Conservation (phyloP, 2,329 filamentous ascomycete genomes). For the Aspergillus sp. region DNA sequence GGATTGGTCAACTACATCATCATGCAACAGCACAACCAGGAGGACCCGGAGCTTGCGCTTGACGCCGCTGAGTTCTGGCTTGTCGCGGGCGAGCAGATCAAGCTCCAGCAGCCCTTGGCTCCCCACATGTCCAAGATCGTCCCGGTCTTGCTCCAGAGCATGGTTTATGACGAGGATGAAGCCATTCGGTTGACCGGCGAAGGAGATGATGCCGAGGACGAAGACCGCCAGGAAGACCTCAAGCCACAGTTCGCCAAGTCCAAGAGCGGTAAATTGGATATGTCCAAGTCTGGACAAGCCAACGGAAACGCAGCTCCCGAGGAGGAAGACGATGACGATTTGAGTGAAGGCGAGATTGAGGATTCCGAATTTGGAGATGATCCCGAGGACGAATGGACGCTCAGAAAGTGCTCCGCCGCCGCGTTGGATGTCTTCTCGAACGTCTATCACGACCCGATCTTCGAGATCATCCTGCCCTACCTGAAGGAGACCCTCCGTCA, state of each 20-base stretch:
- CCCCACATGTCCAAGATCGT: slow-evolving; percentile 84
- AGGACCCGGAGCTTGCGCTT: slow-evolving; percentile 85
- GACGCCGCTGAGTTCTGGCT: slow-evolving; percentile 99
- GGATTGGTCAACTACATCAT: slow-evolving; percentile 93
- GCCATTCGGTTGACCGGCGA: slow-evolving; percentile 81
- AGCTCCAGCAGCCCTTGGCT: slow-evolving; percentile 72
- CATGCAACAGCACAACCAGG: slow-evolving; percentile 75
- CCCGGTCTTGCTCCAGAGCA: slow-evolving; percentile 85
- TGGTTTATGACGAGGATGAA: slow-evolving; percentile 96
- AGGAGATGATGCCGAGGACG: slow-evolving; percentile 85
- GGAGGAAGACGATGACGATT: slow-evolving; percentile 65
- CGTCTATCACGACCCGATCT: slow-evolving; percentile 85
- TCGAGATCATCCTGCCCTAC: slow-evolving; percentile 89
- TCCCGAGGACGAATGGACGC: slow-evolving; percentile 90
- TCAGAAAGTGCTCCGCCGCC: slow-evolving; percentile 95
- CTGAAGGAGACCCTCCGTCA: slow-evolving; percentile 87
- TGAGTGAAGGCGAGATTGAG: slow-evolving; percentile 84
- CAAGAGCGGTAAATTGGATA: slow-evolving; percentile 61
- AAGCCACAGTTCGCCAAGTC: slow-evolving; percentile 86
- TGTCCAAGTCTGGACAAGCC: slow-evolving; percentile 46
- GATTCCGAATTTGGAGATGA: slow-evolving; percentile 73
- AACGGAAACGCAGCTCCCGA: slow-evolving; percentile 52
- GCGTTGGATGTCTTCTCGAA: slow-evolving; percentile 91
- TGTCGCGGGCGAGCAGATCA: slow-evolving; percentile 82
- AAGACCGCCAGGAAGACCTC: slow-evolving; percentile 87